phyloP scores from a whole-genome alignment of 2,329 filamentous ascomycete species.

The Lojkania enalia region DNA sequence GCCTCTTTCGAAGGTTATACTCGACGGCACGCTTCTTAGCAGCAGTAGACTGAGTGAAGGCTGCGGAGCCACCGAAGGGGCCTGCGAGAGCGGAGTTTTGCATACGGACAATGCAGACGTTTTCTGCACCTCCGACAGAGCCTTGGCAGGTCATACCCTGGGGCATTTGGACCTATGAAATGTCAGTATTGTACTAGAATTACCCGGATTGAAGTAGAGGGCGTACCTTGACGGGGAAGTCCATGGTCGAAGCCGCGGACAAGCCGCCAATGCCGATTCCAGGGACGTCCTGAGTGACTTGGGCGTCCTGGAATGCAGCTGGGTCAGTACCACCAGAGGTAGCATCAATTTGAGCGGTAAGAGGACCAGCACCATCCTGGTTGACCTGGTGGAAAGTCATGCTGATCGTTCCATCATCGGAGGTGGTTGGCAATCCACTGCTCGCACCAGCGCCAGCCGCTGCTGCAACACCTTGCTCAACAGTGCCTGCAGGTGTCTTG shows the following conservation, averaged over 20 bases:
- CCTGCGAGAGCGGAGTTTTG: conserved; percentile 65
- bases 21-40: conserved; percentile 65
- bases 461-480: conserved; percentile 58
- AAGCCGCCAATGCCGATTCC: conserved; percentile 61
- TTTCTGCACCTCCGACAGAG: conserved; percentile 59
- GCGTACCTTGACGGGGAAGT: conserved; percentile 61
- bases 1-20: conserved; percentile 51
- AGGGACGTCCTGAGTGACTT: conserved; percentile 64
- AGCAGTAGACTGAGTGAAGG: conserved; percentile 63
- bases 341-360: conserved; percentile 63
- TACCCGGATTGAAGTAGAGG: neutral
- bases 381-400: conserved; percentile 72
- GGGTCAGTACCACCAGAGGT: conserved; percentile 66
- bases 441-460: conserved; percentile 59
- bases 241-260: conserved; percentile 62
- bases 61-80: conserved; percentile 68
- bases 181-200: conserved; percentile 3
- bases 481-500: conserved; percentile 52
- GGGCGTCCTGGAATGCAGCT: conserved; percentile 62
- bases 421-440: conserved; percentile 62
- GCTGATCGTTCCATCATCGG: conserved; percentile 62
- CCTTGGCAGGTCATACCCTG: conserved; percentile 68
- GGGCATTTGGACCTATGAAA: conserved; percentile 61
- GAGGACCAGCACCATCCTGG: conserved; percentile 69
- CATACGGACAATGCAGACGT: conserved; percentile 68